These are phyloP conservation scores for Podaxis carcinomalis DNA, from an alignment of 768 basidiomycete species.

Conservation along the genomic window DNA sequence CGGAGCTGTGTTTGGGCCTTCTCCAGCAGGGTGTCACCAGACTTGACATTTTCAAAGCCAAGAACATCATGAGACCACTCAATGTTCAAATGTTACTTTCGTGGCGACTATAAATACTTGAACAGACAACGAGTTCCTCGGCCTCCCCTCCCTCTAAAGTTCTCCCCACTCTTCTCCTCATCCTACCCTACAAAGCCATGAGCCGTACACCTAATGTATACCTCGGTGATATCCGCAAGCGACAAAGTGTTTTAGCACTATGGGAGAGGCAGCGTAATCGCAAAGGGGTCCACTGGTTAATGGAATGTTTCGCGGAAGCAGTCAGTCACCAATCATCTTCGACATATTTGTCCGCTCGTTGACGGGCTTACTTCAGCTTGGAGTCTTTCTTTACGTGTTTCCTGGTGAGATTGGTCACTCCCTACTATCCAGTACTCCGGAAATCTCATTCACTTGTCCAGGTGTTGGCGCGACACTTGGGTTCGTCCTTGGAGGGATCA, in stretches of 20 bases:
- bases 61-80: slow-evolving; percentile 3
- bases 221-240: slow-evolving; percentile 38
- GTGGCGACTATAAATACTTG: background rate
- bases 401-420: slow-evolving; percentile 30
- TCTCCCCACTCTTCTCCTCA: background rate
- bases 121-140: background rate
- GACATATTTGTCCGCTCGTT: background rate
- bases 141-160: background rate
- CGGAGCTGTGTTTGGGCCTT: background rate
- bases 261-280: slow-evolving; percentile 50
- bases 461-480: slow-evolving; percentile 54
- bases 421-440: background rate
- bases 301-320: slow-evolving; percentile 59
- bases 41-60: background rate
- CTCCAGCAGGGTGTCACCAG: background rate
- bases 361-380: slow-evolving; percentile 32
- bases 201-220: slow-evolving; percentile 25
- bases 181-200: slow-evolving; percentile 3
- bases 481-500: slow-evolving; percentile 43
- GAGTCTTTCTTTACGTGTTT: slow-evolving; percentile 59
- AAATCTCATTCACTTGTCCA: slow-evolving; percentile 13
- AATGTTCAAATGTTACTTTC: background rate
- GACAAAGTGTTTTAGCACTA: slow-evolving; percentile 31
- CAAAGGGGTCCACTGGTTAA: slow-evolving; percentile 42
- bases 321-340: slow-evolving; percentile 27